Base-by-base conservation (phyloP, 805 yeast species). In the Naumovozyma castellii region DNA sequence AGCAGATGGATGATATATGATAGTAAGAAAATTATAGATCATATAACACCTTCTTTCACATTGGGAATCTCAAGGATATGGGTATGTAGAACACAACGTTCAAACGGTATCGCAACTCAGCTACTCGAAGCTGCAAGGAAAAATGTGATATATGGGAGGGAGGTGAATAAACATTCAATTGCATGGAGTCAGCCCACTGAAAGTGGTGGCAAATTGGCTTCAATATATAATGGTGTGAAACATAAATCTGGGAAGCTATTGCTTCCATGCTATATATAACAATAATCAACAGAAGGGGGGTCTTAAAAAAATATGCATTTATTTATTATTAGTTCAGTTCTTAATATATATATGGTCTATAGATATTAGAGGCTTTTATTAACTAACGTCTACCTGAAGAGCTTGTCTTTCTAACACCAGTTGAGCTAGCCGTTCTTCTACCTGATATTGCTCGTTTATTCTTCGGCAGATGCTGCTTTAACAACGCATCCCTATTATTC, bases 181-280 rank as follows among this genome's bases (percentile, higher is more conserved):
- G 83, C 78, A 1, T 81, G 84, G 75, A 77, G 84, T 34, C 90
- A 81, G 54, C 87, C 88, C 0, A 76, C 83, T 42, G 72, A 67
- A 37, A 67, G 71, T 42, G 90, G 90, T 0, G 76, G 77, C 1
- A 66, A 69, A 41, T 63, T 80, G 25, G 85, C 87, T 0, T 56
- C 55, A 27, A 59, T 53, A 22, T 80, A 74, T 51, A 78, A 76
- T 50, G 77, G 80, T 0, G 73, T 71, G 1, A 56, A 42, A 19
- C 85, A 80, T 51, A 51, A 49, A 25, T 57, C 62, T 8, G 63
- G 63, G 3, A 54, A 56, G 46, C 34, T 54, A 5, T 41, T 59
- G 19, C 40, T 59, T 29, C 65, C 63, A 1, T 57, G 62, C 35
- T 60, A 59, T 37, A 48, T 59, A 5, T 55, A 35, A 40, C 14